Evolutionary conservation across 176 grass and related monocot species (phyloP).

Genomic region (Zoysia pacifica): DNA sequence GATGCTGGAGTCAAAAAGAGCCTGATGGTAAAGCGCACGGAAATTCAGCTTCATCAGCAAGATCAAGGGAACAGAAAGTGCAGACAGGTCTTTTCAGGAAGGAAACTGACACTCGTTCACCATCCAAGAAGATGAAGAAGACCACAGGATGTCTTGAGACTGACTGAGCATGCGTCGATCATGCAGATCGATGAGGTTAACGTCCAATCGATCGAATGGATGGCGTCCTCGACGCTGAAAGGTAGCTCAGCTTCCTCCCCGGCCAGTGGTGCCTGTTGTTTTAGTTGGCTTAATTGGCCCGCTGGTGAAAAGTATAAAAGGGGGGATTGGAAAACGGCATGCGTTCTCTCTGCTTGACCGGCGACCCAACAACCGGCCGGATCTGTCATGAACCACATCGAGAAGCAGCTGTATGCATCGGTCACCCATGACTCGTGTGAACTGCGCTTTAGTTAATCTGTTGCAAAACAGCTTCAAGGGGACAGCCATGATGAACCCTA

Average conservation of each 20-base stretch:
- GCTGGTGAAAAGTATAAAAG: slow-evolving; percentile 20
- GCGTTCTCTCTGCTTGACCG: slow-evolving; percentile 26
- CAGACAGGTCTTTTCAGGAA: slow-evolving; percentile 25
- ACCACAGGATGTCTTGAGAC: neutral
- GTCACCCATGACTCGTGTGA: neutral
- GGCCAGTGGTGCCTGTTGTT: neutral
- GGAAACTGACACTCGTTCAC: slow-evolving; percentile 17
- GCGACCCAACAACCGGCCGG: slow-evolving; percentile 20
- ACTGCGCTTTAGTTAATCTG: slow-evolving; percentile 20
- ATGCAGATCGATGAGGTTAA: neutral
- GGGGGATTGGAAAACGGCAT: slow-evolving; percentile 11
- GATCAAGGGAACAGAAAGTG: slow-evolving; percentile 28
- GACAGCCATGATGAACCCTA: neutral
- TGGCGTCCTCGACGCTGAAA: slow-evolving; percentile 21
- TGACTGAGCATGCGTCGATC: neutral
- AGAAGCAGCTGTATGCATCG: neutral
- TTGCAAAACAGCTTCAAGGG: slow-evolving; percentile 17
- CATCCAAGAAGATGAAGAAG: slow-evolving; percentile 11
- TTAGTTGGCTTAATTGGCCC: neutral
- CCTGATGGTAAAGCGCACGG: neutral
- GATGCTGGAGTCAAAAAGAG: slow-evolving; percentile 34
- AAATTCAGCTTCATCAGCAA: neutral
- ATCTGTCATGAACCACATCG: neutral
- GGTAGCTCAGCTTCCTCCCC: neutral
- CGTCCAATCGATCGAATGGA: slow-evolving; percentile 22